Evolutionary conservation across 257 asterid genomes (phyloP).

Genomic region (Primulina eburnea): DNA sequence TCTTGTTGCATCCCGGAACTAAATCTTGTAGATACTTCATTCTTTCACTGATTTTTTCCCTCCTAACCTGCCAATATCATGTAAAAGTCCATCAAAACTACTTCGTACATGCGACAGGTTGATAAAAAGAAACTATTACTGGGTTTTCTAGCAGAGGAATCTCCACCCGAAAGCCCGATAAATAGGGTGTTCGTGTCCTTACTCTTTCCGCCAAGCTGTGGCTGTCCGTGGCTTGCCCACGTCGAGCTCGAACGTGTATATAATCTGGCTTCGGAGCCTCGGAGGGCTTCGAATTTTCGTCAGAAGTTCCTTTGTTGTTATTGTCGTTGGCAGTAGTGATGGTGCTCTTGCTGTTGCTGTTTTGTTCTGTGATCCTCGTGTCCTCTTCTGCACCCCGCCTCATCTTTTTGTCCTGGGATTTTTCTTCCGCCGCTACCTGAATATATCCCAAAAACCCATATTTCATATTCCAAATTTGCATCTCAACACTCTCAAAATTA

Average conservation of each 20-base stretch:
- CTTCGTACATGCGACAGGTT: neutral
- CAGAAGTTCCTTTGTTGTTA: conserved; percentile 28
- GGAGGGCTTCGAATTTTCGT: conserved; percentile 43
- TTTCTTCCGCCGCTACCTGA: conserved; percentile 48
- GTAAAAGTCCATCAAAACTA: conserved; percentile 5
- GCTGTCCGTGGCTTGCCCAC: conserved; percentile 97
- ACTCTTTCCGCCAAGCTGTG: conserved; percentile 98
- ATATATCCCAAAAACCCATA: neutral
- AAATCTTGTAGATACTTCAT: conserved; percentile 87
- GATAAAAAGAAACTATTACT: neutral
- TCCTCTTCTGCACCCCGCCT: conserved; percentile 47
- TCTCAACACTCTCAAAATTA: neutral
- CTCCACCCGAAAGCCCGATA: neutral
- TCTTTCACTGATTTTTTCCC: conserved; percentile 92
- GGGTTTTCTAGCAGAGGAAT: neutral
- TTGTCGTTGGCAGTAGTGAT: conserved; percentile 28
- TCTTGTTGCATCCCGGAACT: conserved; percentile 89
- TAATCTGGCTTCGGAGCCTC: conserved; percentile 68
- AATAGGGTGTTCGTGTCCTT: conserved; percentile 20
- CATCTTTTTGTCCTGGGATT: conserved; percentile 49
- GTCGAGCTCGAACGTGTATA: conserved; percentile 93
- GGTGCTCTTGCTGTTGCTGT: conserved; percentile 43
- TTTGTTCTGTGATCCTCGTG: conserved; percentile 49
- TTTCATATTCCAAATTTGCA: neutral
- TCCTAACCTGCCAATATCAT: conserved; percentile 52